Evolutionary conservation across 768 basidiomycete genomes (phyloP), one percentile per base, ranked within the genome.

Genomic region (Mycena crocata): DNA sequence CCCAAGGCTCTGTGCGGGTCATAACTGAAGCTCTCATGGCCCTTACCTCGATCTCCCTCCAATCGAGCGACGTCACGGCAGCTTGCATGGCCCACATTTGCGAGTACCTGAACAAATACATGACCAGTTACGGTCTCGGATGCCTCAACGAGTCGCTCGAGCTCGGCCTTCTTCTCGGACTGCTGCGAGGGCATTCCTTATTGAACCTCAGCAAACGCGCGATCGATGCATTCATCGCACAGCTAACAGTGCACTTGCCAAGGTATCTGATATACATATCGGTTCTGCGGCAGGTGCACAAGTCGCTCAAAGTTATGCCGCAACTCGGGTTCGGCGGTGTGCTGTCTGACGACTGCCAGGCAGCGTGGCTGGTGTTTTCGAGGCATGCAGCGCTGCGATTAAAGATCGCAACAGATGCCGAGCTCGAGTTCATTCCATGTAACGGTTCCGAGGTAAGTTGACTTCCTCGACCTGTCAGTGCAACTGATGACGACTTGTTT

Each of bases 231-330:
- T 46, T 31, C 40, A 31, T 12, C 3, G 30, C 15, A 2, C 39
- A 63, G 6, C 34, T 68, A 17, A 9, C 32, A 19, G 44, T 30
- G 9, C 56, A 68, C 34, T 12, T 68, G 26, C 61, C 61, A 4
- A 31, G 34, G 13, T 68, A 63, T 26, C 15, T 68, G 15, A 60
- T 68, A n/a, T 68, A 64, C 28, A 35, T 55, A n/a, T 68, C 67
- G 3, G 57, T 68, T 17, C 55, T 68, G 19, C 67, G 62, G 12
- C 45, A 58, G 5, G 60, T 59, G 10, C 42, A 58, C 46, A 50
- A 63, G 39, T 58, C 56, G 9, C 24, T 68, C 8, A 12, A 42
- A 13, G 10, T 45, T 10, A 31, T 58, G 15, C 49, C 31, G 30
- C 37, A 52, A 23, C 34, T 52, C 34, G 37, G 21, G 12, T 12